Conservation (phyloP, 2,329 filamentous ascomycete genomes). For the Trichoderma citrinoviride region DNA sequence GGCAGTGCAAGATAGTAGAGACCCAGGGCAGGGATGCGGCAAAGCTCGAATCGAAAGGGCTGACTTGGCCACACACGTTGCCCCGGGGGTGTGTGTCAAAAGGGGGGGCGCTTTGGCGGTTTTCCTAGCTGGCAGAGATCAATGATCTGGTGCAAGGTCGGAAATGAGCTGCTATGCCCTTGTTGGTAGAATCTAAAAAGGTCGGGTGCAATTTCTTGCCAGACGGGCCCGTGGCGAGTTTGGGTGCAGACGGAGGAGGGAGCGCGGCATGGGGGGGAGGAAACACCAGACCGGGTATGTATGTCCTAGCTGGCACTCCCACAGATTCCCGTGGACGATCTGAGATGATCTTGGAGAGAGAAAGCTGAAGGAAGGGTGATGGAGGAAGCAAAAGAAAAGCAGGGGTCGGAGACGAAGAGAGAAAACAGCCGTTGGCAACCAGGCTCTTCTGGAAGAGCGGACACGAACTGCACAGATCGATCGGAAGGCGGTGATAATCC, state of each 20-base stretch:
- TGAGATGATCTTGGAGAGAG: not conserved
- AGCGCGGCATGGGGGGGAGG: not conserved
- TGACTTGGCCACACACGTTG: constrained; percentile 17
- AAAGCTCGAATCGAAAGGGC: constrained; percentile 17
- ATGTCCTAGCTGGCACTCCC: too few species aligned
- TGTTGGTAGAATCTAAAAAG: constrained; percentile 15
- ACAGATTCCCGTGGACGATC: not conserved
- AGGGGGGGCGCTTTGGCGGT: constrained; percentile 20
- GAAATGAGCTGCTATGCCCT: constrained; percentile 23
- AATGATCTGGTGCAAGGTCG: constrained; percentile 19
- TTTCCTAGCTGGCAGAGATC: constrained; percentile 12
- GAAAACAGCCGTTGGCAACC: constrained; percentile 3
- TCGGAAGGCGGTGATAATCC: constrained; percentile 10
- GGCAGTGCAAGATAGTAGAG: constrained; percentile 19
- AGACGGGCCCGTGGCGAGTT: constrained; percentile 8
- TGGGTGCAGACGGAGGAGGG: not conserved
- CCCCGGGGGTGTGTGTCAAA: constrained; percentile 19
- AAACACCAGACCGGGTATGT: too few species aligned
- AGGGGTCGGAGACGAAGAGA: not conserved
- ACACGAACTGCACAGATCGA: constrained; percentile 20
- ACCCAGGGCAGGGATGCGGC: constrained; percentile 17
- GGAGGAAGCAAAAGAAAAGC: not conserved
- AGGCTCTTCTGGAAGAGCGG: not conserved
- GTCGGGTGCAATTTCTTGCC: constrained; percentile 22
- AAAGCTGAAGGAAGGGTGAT: not conserved